These are phyloP conservation scores for Mucor sp. DNA, from an alignment of 371 early-diverging fungal species.

Conservation along the genomic window DNA sequence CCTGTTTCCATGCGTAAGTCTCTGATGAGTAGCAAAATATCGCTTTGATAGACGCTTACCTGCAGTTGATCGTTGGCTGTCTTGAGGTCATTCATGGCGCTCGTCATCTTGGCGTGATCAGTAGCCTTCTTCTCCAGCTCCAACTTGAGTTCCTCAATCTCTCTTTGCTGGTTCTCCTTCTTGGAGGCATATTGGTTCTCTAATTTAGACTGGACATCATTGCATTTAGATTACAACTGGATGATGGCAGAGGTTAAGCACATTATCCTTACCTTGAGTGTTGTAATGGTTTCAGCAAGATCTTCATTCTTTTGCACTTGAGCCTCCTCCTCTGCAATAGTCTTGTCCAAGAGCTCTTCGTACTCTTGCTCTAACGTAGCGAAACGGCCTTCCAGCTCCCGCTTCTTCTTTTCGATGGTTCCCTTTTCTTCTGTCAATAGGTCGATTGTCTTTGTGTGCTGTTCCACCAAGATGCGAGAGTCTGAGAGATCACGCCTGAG, in stretches of 20 bases:
- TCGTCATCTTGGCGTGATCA: slow-evolving; percentile 67
- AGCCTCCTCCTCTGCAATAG: slow-evolving; percentile 90
- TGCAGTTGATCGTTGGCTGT: slow-evolving; percentile 24
- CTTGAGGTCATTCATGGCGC: slow-evolving; percentile 45
- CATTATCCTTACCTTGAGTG: slow-evolving; percentile 60
- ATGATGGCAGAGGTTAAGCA: no score
- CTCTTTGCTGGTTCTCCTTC: slow-evolving; percentile 70
- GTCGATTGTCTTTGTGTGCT: slow-evolving; percentile 68
- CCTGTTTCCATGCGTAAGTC: not conserved
- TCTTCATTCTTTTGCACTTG: slow-evolving; percentile 59
- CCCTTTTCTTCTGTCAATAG: slow-evolving; percentile 70
- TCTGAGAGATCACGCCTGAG: slow-evolving; percentile 82
- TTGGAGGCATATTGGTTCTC: slow-evolving; percentile 56
- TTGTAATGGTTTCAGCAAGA: slow-evolving; percentile 72
- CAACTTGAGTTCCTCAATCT: slow-evolving; percentile 71
- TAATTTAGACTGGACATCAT: slow-evolving; percentile 52
- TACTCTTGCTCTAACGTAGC: slow-evolving; percentile 83
- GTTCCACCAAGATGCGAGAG: slow-evolving; percentile 64
- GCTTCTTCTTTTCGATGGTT: slow-evolving; percentile 59
- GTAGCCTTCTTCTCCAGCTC: slow-evolving; percentile 70
- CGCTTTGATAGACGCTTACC: not conserved
- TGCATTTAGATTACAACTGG: slow-evolving; percentile 13
- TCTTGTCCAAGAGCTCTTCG: slow-evolving; percentile 90
- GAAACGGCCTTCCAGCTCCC: slow-evolving; percentile 75
- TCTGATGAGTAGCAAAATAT: not conserved